phyloP scores from a whole-genome alignment of 331 rosid species.

The Malus hybrid region DNA sequence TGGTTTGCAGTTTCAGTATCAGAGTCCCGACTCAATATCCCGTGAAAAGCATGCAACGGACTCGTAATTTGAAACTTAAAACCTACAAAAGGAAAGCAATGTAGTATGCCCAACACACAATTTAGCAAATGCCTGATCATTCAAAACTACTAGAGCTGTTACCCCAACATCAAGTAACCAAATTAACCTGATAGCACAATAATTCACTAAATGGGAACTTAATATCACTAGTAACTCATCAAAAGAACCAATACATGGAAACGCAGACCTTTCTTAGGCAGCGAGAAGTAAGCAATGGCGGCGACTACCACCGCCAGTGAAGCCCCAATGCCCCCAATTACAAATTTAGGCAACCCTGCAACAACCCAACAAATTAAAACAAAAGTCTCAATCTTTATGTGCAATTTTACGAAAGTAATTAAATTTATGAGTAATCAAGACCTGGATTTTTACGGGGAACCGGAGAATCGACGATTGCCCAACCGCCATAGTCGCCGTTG shows the following conservation, averaged over 20 bases:
- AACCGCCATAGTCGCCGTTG: slow-evolving; percentile 46
- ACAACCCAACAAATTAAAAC: neutral
- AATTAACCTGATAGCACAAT: neutral
- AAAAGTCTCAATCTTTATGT: neutral
- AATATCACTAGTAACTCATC: neutral
- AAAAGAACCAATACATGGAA: neutral
- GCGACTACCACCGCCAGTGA: slow-evolving; percentile 49
- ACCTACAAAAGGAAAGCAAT: slow-evolving; percentile 28
- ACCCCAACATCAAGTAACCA: neutral
- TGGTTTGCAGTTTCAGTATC: slow-evolving; percentile 14
- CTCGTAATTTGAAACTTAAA: slow-evolving; percentile 35
- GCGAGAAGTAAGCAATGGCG: slow-evolving; percentile 39
- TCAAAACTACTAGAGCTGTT: neutral
- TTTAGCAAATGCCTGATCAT: neutral
- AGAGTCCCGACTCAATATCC: slow-evolving; percentile 17
- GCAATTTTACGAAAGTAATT: neutral
- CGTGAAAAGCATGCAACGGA: slow-evolving; percentile 40
- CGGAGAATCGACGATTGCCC: slow-evolving; percentile 51
- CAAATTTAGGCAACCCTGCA: slow-evolving; percentile 37
- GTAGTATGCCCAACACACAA: slow-evolving; percentile 3
- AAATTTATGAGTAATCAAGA: neutral
- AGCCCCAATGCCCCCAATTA: slow-evolving; percentile 41
- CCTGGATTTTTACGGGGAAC: slow-evolving; percentile 18
- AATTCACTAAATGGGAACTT: neutral
- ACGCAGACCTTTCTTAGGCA: slow-evolving; percentile 39